Conservation (phyloP, 1,139 yeast genomes). For the Kodamaea alishanica region DNA sequence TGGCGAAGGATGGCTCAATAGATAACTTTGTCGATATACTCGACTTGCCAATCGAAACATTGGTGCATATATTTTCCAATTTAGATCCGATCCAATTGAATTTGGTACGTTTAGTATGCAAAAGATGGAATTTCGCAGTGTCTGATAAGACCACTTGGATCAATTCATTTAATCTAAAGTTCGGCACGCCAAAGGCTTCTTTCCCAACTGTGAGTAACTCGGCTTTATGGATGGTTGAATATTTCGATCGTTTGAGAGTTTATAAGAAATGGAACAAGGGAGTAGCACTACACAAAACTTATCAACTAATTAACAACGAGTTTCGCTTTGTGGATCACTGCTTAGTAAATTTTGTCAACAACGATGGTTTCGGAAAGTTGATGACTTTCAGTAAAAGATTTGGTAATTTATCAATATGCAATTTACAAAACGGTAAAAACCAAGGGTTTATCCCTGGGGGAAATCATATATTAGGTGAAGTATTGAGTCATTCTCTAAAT, state of each 20-base stretch:
- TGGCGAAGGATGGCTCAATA: no score
- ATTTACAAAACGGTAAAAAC: slow-evolving; percentile 38
- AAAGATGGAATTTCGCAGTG: slow-evolving; percentile 47
- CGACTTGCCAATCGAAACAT: slow-evolving; percentile 54
- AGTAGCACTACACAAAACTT: slow-evolving; percentile 27
- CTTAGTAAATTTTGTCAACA: slow-evolving; percentile 34
- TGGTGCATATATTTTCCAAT: slow-evolving; percentile 52
- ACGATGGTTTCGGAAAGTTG: slow-evolving; percentile 37
- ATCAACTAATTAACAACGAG: slow-evolving; percentile 29
- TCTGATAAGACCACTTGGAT: slow-evolving; percentile 63
- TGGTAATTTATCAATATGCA: slow-evolving; percentile 39
- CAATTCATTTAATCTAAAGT: slow-evolving; percentile 47
- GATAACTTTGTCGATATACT: no score
- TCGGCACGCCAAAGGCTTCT: slow-evolving; percentile 32
- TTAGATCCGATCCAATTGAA: slow-evolving; percentile 55
- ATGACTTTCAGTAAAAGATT: slow-evolving; percentile 29
- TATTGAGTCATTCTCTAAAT: slow-evolving; percentile 24
- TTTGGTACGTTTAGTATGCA: slow-evolving; percentile 51
- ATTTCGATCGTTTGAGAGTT: slow-evolving; percentile 43
- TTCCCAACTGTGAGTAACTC: slow-evolving; percentile 61
- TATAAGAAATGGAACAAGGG: slow-evolving; percentile 54
- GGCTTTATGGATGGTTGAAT: slow-evolving; percentile 53
- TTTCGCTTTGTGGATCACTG: slow-evolving; percentile 25
- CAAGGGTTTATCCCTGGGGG: slow-evolving; percentile 44
- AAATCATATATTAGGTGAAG: slow-evolving; percentile 18